Conservation (phyloP, 129 eudicot genomes). For the Arctium lappa region DNA sequence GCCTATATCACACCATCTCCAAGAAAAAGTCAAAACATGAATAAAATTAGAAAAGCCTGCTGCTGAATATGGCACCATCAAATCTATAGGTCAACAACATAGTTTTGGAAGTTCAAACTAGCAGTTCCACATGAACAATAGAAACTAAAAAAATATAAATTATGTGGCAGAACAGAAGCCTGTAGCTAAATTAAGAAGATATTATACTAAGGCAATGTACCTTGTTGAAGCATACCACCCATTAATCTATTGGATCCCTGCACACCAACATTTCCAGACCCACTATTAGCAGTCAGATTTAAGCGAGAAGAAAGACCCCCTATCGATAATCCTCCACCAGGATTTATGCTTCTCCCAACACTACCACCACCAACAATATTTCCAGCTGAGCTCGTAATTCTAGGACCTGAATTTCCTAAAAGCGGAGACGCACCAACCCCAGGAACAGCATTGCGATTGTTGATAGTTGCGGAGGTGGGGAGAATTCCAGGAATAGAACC, state of each 20-base stretch:
- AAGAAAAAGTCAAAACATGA: too few species aligned
- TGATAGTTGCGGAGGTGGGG: constrained; percentile 75
- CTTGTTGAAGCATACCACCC: constrained; percentile 97
- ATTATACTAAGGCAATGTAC: constrained; percentile 32
- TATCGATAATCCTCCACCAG: constrained; percentile 84
- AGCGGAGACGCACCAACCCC: constrained; percentile 75
- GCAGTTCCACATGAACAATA: background rate
- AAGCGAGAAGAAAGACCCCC: constrained; percentile 87
- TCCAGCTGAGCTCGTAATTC: constrained; percentile 68
- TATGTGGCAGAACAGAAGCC: background rate
- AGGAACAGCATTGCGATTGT: constrained; percentile 66
- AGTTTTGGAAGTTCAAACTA: background rate
- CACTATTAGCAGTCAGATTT: constrained; percentile 57
- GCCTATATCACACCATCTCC: background rate
- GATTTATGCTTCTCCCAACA: constrained; percentile 70
- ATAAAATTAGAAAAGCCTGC: too few species aligned
- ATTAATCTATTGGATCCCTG: constrained; percentile 87
- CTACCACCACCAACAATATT: constrained; percentile 73
- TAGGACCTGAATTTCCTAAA: constrained; percentile 72
- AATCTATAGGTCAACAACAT: background rate
- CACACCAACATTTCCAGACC: constrained; percentile 69
- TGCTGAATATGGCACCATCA: background rate
- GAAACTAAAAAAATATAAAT: background rate
- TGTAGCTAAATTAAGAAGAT: background rate
- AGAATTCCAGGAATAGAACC: constrained; percentile 93